A percentile compares a stretch with the other conserved stretches of the same genome.
phyloP scores from a whole-genome alignment of 352 stramenopile species.

The Albugo laibachii region DNA sequence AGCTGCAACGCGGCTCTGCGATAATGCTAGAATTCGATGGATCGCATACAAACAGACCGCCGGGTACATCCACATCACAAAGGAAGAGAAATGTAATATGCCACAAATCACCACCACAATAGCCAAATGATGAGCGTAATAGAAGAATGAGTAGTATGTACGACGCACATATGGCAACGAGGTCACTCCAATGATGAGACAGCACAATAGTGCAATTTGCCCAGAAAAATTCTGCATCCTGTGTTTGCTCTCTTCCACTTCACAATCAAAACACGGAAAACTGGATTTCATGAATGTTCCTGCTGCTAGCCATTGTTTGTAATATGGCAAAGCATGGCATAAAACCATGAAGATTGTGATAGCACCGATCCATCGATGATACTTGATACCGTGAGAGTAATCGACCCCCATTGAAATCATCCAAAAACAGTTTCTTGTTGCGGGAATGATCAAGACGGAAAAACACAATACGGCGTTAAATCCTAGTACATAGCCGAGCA shows the following conservation, averaged over 20 bases:
- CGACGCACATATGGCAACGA: constrained; percentile 55
- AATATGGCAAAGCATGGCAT: constrained; percentile 49
- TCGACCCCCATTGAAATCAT: constrained; percentile 68
- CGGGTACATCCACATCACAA: constrained; percentile 75
- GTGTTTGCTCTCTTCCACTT: constrained; percentile 43
- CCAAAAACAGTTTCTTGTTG: constrained; percentile 64
- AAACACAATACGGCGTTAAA: constrained; percentile 59
- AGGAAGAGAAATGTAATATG: constrained; percentile 52
- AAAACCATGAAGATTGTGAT: constrained; percentile 43
- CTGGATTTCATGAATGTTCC: constrained; percentile 29
- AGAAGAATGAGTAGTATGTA: constrained; percentile 69
- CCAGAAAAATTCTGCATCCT: constrained; percentile 59
- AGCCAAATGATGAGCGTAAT: constrained; percentile 79
- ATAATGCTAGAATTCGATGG: constrained; percentile 54
- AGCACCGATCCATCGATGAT: constrained; percentile 71
- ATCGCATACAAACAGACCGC: constrained; percentile 60
- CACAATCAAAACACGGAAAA: constrained; percentile 48
- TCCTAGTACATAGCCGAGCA: constrained; percentile 39
- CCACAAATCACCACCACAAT: constrained; percentile 50
- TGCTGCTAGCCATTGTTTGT: constrained; percentile 35
- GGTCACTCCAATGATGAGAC: constrained; percentile 50
- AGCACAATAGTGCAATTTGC: constrained; percentile 42
- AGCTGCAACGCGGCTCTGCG: constrained; percentile 41
- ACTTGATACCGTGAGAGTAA: constrained; percentile 77
- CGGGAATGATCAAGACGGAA: constrained; percentile 34